Conservation (phyloP, 345 rosid genomes). For the Adansonia digitata region DNA sequence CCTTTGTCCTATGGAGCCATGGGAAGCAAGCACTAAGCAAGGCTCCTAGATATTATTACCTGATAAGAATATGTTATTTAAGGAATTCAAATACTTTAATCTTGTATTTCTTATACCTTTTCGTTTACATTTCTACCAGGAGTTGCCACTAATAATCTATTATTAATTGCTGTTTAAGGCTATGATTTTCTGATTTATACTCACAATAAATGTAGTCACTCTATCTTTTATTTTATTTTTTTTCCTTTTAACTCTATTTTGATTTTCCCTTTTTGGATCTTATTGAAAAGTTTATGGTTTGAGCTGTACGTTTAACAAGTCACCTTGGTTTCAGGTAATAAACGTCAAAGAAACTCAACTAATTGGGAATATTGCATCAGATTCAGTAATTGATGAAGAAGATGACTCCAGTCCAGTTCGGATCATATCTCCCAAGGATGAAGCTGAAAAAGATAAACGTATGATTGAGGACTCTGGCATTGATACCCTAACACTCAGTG, state of each 20-base stretch:
- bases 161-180: neutral
- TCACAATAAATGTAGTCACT: neutral
- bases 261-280: neutral
- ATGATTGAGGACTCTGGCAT: conserved; percentile 17
- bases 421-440: conserved; percentile 56
- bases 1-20: neutral
- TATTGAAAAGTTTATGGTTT: neutral
- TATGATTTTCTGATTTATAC: neutral
- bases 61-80: neutral
- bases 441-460: conserved; percentile 19
- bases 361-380: conserved; percentile 58
- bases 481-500: neutral
- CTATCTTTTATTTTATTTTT: too few species aligned
- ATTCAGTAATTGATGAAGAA: conserved; percentile 43
- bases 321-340: conserved; percentile 58
- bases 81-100: neutral
- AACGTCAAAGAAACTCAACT: conserved; percentile 69
- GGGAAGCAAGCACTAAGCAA: too few species aligned
- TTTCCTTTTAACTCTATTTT: neutral
- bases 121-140: neutral
- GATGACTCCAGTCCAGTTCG: conserved; percentile 45
- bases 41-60: neutral
- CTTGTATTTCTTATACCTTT: neutral
- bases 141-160: neutral
- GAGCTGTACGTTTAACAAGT: conserved; percentile 2